Evolutionary conservation across 768 basidiomycete species (phyloP).

Genomic region (Udeniomyces megalosporus): DNA sequence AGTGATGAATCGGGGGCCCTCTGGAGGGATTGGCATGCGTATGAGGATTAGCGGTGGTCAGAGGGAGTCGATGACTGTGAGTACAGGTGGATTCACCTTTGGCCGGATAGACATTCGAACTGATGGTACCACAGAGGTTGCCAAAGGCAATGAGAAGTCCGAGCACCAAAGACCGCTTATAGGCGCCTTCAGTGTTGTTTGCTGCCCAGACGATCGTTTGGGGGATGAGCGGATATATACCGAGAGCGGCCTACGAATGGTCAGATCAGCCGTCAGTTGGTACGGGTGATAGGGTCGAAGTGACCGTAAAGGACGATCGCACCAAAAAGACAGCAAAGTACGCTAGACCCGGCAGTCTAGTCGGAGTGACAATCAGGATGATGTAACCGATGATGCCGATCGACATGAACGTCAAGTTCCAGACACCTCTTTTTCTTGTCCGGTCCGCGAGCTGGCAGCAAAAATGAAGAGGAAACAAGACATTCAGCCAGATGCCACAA

Average conservation of each 20-base stretch:
- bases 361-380: constrained; percentile 40
- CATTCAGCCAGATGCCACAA: neutral
- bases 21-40: too few species aligned
- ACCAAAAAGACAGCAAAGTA: constrained; percentile 6
- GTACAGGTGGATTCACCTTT: too few species aligned
- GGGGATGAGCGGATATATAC: constrained; percentile 54
- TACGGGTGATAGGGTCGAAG: too few species aligned
- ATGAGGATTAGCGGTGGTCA: too few species aligned
- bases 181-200: constrained; percentile 58
- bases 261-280: constrained; percentile 54
- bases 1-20: constrained; percentile 60
- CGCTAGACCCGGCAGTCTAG: neutral
- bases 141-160: constrained; percentile 19
- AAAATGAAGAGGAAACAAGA: neutral
- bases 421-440: constrained; percentile 43
- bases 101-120: constrained; percentile 58
- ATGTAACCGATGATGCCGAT: constrained; percentile 46
- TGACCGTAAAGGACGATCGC: neutral
- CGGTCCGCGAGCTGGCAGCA: constrained; percentile 37
- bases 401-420: constrained; percentile 36
- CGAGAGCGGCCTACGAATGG: constrained; percentile 54
- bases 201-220: constrained; percentile 47
- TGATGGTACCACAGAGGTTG: constrained; percentile 60
- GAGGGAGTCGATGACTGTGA: too few species aligned
- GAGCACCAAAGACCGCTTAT: constrained; percentile 45